These are phyloP conservation scores for Spinellus fusiger DNA, from an alignment of 192 early-diverging fungal genomes.

Conservation along the genomic window DNA sequence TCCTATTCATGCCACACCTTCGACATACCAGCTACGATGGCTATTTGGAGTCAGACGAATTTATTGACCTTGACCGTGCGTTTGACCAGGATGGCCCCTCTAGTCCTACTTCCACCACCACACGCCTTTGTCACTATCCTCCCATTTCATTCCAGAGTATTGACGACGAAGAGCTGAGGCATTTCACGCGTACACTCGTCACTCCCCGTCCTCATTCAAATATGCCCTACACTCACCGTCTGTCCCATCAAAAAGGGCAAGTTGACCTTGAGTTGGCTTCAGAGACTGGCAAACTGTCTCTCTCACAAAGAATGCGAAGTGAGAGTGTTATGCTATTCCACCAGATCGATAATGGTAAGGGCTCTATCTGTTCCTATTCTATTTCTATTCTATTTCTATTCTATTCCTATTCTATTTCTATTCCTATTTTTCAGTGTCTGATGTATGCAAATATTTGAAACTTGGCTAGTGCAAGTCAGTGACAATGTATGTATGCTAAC, in stretches of 20 bases:
- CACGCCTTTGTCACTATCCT: background rate
- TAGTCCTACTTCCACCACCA: background rate
- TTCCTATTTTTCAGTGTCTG: background rate
- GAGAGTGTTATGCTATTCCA: constrained; percentile 21
- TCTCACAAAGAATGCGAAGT: constrained; percentile 5
- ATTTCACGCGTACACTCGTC: constrained; percentile 10
- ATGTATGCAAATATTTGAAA: background rate
- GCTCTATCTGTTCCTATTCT: background rate
- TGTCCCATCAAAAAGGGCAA: background rate
- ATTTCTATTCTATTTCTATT: background rate
- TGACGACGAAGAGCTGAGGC: constrained; percentile 14
- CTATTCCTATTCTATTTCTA: background rate
- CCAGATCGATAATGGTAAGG: constrained; percentile 17
- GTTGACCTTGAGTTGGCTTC: background rate
- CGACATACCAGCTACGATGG: background rate
- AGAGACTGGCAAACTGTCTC: background rate
- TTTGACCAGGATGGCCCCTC: background rate
- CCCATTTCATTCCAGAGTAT: constrained; percentile 15
- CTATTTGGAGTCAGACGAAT: background rate
- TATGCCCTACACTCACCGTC: background rate
- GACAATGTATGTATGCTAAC: background rate
- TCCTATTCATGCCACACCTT: background rate
- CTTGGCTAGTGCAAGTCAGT: background rate
- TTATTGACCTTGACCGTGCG: background rate
- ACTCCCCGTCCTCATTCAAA: constrained; percentile 9